A percentile compares a stretch with the other conserved stretches of the same genome.
Evolutionary conservation across 306 rosid species (phyloP).

Genomic region (Rosa rugosa): DNA sequence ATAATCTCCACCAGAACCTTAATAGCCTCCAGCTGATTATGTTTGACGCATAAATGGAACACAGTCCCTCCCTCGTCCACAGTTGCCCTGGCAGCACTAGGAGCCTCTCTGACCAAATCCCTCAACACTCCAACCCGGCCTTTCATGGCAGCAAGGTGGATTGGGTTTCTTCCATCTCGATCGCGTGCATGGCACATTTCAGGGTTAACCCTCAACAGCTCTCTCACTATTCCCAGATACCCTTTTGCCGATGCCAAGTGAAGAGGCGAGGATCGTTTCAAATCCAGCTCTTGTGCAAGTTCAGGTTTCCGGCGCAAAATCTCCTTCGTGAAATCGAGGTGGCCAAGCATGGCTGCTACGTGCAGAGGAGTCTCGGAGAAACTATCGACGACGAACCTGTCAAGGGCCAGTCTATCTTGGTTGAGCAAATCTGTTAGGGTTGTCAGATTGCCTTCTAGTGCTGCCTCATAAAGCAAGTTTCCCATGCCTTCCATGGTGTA

Average conservation of each 20-base stretch:
- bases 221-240: constrained; percentile 7
- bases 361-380: constrained; percentile 28
- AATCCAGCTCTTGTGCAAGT: constrained; percentile 29
- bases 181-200: constrained; percentile 23
- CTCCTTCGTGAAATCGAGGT: constrained; percentile 19
- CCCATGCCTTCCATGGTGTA: constrained; percentile 9
- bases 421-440: constrained; percentile 20
- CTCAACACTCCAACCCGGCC: constrained; percentile 19
- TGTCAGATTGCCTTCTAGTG: constrained; percentile 14
- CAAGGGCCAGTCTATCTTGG: constrained; percentile 27
- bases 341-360: constrained; percentile 24
- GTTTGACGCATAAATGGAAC: constrained; percentile 25
- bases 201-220: background rate
- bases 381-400: constrained; percentile 1
- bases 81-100: constrained; percentile 10
- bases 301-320: constrained; percentile 19
- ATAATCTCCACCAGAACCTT: constrained; percentile 13
- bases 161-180: constrained; percentile 15
- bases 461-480: constrained; percentile 23
- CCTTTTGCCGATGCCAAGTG: constrained; percentile 33
- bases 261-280: constrained; percentile 14
- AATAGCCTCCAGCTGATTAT: constrained; percentile 23
- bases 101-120: constrained; percentile 22
- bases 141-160: constrained; percentile 24
- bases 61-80: constrained; percentile 21